Evolutionary conservation across 441 rosid species (phyloP).

Genomic region (Cnidoscolus chayamansa): DNA sequence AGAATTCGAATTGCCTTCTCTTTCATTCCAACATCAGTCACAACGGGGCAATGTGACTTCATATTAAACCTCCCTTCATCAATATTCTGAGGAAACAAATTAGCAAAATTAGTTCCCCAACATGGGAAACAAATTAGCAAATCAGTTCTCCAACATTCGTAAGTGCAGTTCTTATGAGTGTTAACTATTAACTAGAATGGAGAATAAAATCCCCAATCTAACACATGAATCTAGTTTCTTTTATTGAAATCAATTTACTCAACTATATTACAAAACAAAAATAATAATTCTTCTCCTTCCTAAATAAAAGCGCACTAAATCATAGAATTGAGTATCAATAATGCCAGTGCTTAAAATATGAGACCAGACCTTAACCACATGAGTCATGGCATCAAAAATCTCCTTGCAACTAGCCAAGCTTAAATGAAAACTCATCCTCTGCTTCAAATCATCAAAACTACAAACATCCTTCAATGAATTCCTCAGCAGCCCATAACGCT

Average conservation of each 20-base stretch:
- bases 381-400: slow-evolving; percentile 59
- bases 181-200: not conserved
- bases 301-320: not conserved
- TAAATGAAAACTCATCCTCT: slow-evolving; percentile 61
- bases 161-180: not conserved
- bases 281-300: not conserved
- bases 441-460: slow-evolving; percentile 80
- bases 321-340: not conserved
- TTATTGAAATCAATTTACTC: not conserved
- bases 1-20: slow-evolving; percentile 61
- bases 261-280: not conserved
- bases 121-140: too few species aligned
- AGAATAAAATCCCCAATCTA: not conserved
- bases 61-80: slow-evolving; percentile 88
- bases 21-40: slow-evolving; percentile 84
- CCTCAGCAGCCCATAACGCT: slow-evolving; percentile 37
- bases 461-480: slow-evolving; percentile 68
- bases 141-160: not conserved
- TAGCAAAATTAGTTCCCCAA: not conserved
- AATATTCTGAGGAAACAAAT: slow-evolving; percentile 51
- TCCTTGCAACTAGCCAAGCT: slow-evolving; percentile 65
- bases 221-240: not conserved
- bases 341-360: not conserved
- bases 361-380: slow-evolving; percentile 58
- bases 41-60: slow-evolving; percentile 83